phyloP scores from a whole-genome alignment of 352 stramenopile genomes.

The Pythium myriotylum region DNA sequence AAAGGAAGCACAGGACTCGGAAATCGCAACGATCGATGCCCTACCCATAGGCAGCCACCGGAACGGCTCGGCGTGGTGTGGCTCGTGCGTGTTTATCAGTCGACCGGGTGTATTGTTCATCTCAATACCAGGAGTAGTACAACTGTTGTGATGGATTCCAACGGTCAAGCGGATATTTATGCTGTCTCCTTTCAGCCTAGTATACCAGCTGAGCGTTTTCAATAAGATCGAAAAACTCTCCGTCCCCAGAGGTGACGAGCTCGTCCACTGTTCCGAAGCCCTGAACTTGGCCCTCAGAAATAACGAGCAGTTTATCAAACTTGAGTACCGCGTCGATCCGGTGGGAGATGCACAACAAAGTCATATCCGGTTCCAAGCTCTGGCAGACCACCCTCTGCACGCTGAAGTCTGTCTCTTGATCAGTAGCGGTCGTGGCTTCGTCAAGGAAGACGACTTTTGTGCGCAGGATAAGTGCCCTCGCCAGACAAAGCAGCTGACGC shows the following conservation, averaged over 20 bases:
- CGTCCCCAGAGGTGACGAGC: slow-evolving; percentile 24
- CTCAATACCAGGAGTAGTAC: too few species aligned
- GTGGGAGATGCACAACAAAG: slow-evolving; percentile 95
- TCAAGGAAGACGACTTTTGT: slow-evolving; percentile 93
- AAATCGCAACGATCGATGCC: too few species aligned
- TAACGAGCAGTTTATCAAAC: slow-evolving; percentile 89
- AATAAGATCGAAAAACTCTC: slow-evolving; percentile 33
- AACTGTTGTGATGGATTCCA: too few species aligned
- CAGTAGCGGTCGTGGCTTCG: slow-evolving; percentile 91
- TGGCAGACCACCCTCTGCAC: slow-evolving; percentile 80
- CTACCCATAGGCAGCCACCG: too few species aligned
- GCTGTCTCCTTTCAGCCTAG: slow-evolving; percentile 3
- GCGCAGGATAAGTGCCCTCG: slow-evolving; percentile 87
- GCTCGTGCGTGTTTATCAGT: too few species aligned
- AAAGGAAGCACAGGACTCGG: too few species aligned
- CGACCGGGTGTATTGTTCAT: too few species aligned
- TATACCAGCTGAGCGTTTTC: slow-evolving; percentile 34
- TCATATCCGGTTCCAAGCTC: slow-evolving; percentile 86
- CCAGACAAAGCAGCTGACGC: slow-evolving; percentile 94
- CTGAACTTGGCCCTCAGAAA: slow-evolving; percentile 79
- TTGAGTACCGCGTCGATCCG: slow-evolving; percentile 93
- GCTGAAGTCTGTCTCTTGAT: slow-evolving; percentile 67
- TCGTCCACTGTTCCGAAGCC: slow-evolving; percentile 28
- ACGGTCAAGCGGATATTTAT: too few species aligned
- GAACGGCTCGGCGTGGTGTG: too few species aligned